These are phyloP conservation scores for Neurospora tetraspora DNA, from an alignment of 495 filamentous ascomycete genomes.

Conservation along the genomic window DNA sequence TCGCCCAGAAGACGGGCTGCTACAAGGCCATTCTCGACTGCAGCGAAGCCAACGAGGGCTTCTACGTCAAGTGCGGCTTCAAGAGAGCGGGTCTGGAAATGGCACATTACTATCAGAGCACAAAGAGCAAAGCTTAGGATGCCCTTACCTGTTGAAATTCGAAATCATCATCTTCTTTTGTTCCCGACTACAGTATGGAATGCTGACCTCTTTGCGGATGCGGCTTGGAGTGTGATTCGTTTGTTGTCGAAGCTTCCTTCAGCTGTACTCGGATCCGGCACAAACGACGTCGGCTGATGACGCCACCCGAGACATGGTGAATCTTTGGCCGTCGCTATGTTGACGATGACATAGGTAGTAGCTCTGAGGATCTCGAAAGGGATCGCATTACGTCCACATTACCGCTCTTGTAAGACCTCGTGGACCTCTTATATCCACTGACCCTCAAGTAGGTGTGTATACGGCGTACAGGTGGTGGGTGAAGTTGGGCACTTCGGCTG, in stretches of 20 bases:
- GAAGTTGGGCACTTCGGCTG: neutral
- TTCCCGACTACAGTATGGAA: neutral
- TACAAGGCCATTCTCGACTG: conserved; percentile 71
- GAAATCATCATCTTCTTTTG: neutral
- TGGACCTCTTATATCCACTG: neutral
- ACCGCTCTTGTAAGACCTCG: neutral
- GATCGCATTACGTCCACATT: neutral
- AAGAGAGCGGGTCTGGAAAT: conserved; percentile 89
- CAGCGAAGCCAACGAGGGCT: conserved; percentile 76
- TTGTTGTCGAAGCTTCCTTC: neutral
- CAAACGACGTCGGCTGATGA: neutral
- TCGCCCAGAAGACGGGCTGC: conserved; percentile 76
- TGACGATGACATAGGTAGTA: neutral
- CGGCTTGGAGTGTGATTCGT: neutral
- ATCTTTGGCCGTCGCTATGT: neutral
- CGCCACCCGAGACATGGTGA: neutral
- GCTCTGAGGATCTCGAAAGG: neutral
- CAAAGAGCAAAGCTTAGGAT: conserved; percentile 33
- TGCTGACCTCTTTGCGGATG: neutral
- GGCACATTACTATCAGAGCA: conserved; percentile 79
- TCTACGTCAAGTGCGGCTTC: conserved; percentile 98
- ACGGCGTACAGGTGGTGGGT: neutral
- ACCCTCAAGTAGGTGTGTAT: neutral
- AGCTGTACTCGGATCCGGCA: neutral
- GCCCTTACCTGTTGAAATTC: neutral